Evolutionary conservation across 1,284 basidiomycete genomes (phyloP), one percentile per base, ranked within the genome.

Genomic region (Leccinum pseudoinsigne): DNA sequence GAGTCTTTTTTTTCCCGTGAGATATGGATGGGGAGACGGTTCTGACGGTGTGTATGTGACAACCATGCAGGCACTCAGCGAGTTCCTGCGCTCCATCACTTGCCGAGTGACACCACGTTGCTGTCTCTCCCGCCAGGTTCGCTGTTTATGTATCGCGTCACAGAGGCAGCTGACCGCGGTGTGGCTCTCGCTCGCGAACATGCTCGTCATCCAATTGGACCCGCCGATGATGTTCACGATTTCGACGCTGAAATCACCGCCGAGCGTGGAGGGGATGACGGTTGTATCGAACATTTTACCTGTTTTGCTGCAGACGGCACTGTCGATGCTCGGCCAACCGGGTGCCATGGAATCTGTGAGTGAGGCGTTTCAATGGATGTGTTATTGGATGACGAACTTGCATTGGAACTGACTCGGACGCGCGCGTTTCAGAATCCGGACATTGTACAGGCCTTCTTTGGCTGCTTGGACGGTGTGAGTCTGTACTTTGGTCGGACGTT

Each of bases 401-500:
- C 12, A 18, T 31, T 8, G 12, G 31, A 18, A 11, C 64, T 74
- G 57, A 74, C 42, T 51, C 23, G 18, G 47, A 23, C 21, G 47
- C 10, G 47, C 47, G 42, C 28, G 28, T 61, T 38, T 6, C 60
- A 92, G 89, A 92, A 95, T 71, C 94, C 94, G 0, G 94, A 96
- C 72, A 85, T 96, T 26, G 92, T 94, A 2, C 93, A 94, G 72
- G 88, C 87, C 28, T 95, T 95, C 77, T 96, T 95, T 77, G 83
- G 83, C 31, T 94, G 88, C 70, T 83, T 91, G 79, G 89, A 92
- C 59, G 81, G 82, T 90, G 62, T 90, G 62, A 62, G 82, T 76
- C 26, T 16, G 26, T 42, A 36, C n/a, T 54, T 47, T 62, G 54
- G 53, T 55, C 40, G 34, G 59, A 10, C 60, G 53, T 58, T 28